phyloP scores from a whole-genome alignment of 2,329 filamentous ascomycete genomes.

The Didymella pomorum region DNA sequence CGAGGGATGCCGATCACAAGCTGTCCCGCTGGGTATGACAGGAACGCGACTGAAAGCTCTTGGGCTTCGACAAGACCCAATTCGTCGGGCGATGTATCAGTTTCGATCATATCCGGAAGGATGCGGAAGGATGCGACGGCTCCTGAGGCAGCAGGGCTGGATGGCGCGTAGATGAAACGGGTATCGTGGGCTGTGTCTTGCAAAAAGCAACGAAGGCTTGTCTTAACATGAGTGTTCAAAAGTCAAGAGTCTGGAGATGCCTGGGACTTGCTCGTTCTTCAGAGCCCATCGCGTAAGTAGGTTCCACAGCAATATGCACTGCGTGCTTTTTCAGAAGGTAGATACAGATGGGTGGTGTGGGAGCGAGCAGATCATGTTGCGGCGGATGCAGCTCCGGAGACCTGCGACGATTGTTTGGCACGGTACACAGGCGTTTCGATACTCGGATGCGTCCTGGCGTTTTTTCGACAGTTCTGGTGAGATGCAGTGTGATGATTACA shows the following conservation, averaged over 20 bases:
- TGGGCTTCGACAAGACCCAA: neutral
- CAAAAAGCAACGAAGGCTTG: conserved; percentile 11
- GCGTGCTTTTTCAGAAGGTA: neutral
- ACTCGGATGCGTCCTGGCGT: too few relatives aligned
- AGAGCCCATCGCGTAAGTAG: neutral
- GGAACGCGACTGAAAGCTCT: neutral
- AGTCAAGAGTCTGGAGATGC: neutral
- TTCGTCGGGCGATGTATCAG: conserved; percentile 7
- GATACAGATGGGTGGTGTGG: neutral
- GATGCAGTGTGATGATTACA: neutral
- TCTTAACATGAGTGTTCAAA: neutral
- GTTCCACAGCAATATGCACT: neutral
- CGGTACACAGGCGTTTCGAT: too few relatives aligned
- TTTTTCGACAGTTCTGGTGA: neutral
- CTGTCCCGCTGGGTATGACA: conserved; percentile 21
- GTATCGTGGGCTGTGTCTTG: neutral
- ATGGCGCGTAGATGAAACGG: conserved; percentile 13
- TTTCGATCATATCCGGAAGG: neutral
- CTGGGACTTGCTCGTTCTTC: neutral
- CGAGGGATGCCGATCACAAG: neutral
- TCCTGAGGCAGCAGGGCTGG: conserved; percentile 18
- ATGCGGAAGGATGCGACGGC: conserved; percentile 10
- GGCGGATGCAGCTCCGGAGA: neutral
- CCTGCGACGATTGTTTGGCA: neutral
- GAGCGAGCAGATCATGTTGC: neutral